Evolutionary conservation across 176 grass and related monocot species (phyloP).

Genomic region (Dactylis glomerata): DNA sequence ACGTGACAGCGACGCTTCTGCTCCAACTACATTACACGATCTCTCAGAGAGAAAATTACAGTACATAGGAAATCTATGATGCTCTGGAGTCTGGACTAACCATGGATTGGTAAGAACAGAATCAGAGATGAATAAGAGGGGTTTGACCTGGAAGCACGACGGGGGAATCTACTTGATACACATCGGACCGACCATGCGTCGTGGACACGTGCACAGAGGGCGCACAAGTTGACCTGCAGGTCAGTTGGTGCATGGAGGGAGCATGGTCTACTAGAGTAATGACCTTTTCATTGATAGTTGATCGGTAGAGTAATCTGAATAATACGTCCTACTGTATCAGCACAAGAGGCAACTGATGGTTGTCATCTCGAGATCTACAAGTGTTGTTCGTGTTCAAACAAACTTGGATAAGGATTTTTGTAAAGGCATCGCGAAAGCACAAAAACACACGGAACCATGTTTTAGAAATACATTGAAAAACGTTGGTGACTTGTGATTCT

Average conservation of each 20-base stretch:
- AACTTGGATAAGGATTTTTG: too few relatives aligned
- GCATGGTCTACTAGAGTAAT: neutral
- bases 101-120: neutral
- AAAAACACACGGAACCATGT: neutral
- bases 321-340: neutral
- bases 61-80: neutral
- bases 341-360: neutral
- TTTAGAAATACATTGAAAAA: too few relatives aligned
- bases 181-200: neutral
- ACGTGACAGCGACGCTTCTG: neutral
- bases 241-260: neutral
- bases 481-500: neutral
- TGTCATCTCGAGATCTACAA: conserved; percentile 1
- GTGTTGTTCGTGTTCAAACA: neutral
- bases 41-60: too few relatives aligned
- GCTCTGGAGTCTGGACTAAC: neutral
- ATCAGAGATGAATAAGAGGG: neutral
- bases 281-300: neutral
- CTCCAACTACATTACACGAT: neutral
- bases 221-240: conserved; percentile 11
- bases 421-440: neutral
- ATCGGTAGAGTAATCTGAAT: neutral
- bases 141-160: neutral
- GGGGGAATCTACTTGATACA: neutral
- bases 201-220: neutral